Percentiles rank a stretch among this genome's conserved stretches.
Conservation (phyloP, 306 rosid species). For the Sicyos baderoa region DNA sequence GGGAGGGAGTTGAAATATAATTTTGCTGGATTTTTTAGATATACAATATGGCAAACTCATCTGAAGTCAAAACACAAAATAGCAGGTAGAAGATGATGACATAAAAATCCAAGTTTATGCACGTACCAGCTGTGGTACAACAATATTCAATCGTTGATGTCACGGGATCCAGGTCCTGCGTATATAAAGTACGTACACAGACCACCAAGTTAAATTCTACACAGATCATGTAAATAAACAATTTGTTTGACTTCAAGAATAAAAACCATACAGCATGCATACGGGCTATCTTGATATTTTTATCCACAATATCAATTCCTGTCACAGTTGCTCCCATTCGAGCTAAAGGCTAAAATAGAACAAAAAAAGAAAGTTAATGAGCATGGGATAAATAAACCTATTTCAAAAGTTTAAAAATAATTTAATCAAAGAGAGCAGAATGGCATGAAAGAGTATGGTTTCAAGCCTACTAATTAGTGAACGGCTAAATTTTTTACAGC, state of each 20-base stretch:
- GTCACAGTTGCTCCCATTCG: conserved; percentile 87
- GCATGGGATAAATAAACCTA: neutral
- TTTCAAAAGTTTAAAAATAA: conserved; percentile 6
- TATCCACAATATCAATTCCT: conserved; percentile 77
- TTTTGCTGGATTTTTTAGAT: neutral
- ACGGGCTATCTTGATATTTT: conserved; percentile 78
- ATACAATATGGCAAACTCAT: neutral
- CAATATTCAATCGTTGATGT: conserved; percentile 68
- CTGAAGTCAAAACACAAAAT: neutral
- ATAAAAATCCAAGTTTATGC: too few relatives aligned
- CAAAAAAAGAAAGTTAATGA: neutral
- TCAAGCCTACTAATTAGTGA: conserved; percentile 1
- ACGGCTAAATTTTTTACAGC: neutral
- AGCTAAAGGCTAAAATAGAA: conserved; percentile 65
- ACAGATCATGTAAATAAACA: conserved; percentile 10
- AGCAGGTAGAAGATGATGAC: too few relatives aligned
- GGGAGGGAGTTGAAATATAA: neutral
- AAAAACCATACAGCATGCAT: conserved; percentile 69
- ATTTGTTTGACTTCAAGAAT: conserved; percentile 13
- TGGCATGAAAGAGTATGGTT: neutral
- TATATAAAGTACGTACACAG: neutral
- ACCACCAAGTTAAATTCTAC: conserved; percentile 6
- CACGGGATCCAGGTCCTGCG: conserved; percentile 70
- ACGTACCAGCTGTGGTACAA: conserved; percentile 85
- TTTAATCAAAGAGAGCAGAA: neutral